Conservation (phyloP, 2,329 filamentous ascomycete genomes). For the Aspergillus japonicus region DNA sequence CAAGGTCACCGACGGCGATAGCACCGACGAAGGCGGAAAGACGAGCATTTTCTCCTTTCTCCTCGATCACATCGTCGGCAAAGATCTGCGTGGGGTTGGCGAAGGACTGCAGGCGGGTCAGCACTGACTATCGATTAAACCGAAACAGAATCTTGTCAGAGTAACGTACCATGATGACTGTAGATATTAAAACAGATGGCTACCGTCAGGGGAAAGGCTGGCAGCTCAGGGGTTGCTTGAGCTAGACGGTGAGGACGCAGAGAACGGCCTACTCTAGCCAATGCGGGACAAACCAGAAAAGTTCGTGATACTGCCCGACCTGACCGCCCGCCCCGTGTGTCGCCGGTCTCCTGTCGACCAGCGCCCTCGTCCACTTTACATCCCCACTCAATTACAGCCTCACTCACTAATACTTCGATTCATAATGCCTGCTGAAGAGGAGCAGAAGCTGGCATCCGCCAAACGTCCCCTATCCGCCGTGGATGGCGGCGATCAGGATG, state of each 20-base stretch:
- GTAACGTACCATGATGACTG: slow-evolving; percentile 32
- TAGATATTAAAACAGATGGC: slow-evolving; percentile 16
- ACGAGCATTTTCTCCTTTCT: slow-evolving; percentile 99
- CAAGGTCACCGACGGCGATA: slow-evolving; percentile 94
- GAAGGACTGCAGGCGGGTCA: slow-evolving; percentile 31
- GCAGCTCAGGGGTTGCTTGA: slow-evolving; percentile 21
- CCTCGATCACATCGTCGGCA: slow-evolving; percentile 91
- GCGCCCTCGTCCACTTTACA: not conserved
- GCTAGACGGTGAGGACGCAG: slow-evolving; percentile 7
- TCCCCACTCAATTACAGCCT: not conserved
- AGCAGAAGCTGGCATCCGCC: slow-evolving; percentile 34
- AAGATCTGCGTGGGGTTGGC: slow-evolving; percentile 94
- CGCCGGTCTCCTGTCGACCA: slow-evolving; percentile 3
- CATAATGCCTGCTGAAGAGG: slow-evolving; percentile 32
- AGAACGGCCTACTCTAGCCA: slow-evolving; percentile 13
- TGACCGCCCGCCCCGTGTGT: slow-evolving; percentile 19
- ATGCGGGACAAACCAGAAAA: slow-evolving; percentile 30
- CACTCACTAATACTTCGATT: not conserved
- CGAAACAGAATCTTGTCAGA: not conserved
- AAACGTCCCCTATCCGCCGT: slow-evolving; percentile 61
- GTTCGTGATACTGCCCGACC: slow-evolving; percentile 32
- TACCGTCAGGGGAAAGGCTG: slow-evolving; percentile 17
- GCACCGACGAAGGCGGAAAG: slow-evolving; percentile 97
- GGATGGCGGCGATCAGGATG: slow-evolving; percentile 46
- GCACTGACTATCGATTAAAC: slow-evolving; percentile 13